Conservation (phyloP, 495 filamentous ascomycete species). For the Trypethelium eluteriae region DNA sequence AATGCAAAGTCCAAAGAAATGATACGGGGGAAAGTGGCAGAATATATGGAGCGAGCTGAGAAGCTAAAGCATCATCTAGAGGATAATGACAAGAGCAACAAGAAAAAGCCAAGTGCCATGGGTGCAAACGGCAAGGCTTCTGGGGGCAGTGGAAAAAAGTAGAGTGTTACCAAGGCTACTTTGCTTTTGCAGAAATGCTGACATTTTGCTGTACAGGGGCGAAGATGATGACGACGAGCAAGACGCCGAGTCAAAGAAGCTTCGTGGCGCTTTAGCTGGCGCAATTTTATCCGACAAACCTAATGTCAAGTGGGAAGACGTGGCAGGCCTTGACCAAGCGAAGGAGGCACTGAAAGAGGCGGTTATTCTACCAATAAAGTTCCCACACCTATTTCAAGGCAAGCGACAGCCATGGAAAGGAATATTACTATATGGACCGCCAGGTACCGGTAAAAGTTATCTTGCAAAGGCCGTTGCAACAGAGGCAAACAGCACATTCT, state of each 20-base stretch:
- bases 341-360: constrained; percentile 98
- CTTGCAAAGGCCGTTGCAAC: constrained; percentile 96
- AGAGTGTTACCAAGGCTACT: constrained; percentile 27
- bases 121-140: constrained; percentile 78
- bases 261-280: constrained; percentile 79
- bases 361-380: constrained; percentile 94
- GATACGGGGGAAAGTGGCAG: constrained; percentile 82
- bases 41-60: constrained; percentile 98
- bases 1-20: constrained; percentile 92
- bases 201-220: constrained; percentile 10
- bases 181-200: not conserved
- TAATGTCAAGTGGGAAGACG: constrained; percentile 94
- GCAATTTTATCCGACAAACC: constrained; percentile 93
- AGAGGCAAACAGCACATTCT: constrained; percentile 99
- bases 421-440: constrained; percentile 91
- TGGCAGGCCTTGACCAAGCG: constrained; percentile 88
- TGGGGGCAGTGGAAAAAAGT: constrained; percentile 61
- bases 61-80: constrained; percentile 88
- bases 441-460: constrained; percentile 94
- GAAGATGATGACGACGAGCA: constrained; percentile 59
- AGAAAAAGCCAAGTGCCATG: constrained; percentile 68
- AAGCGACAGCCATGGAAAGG: constrained; percentile 98
- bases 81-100: constrained; percentile 60
- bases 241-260: constrained; percentile 90
- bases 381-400: constrained; percentile 92